Evolutionary conservation across 805 yeast species (phyloP).

Genomic region (Starmerella sirachaensis): DNA sequence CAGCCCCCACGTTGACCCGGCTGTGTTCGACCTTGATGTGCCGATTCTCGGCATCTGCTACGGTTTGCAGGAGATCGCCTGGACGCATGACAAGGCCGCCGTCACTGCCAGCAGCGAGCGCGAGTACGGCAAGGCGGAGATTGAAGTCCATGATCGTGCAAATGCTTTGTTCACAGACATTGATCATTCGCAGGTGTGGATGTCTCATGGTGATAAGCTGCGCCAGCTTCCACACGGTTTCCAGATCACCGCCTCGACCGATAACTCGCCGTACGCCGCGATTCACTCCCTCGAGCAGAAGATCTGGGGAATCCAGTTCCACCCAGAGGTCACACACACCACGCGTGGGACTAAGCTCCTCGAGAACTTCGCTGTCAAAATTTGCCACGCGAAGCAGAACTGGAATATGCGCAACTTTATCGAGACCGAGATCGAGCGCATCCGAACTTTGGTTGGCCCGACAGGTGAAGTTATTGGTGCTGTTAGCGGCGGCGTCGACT

Average conservation of each 20-base stretch:
- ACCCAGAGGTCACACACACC: conserved; percentile 97
- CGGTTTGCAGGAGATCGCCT: conserved; percentile 98
- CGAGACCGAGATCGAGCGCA: conserved; percentile 85
- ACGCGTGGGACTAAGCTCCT: conserved; percentile 76
- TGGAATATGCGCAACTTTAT: conserved; percentile 99
- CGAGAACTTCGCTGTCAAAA: conserved; percentile 83
- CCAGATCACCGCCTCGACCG: conserved; percentile 79
- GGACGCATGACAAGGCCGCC: conserved; percentile 71
- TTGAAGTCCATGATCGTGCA: conserved; percentile 54
- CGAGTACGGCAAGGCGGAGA: conserved; percentile 93
- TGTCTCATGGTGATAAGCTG: conserved; percentile 98
- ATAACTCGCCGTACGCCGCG: conserved; percentile 93
- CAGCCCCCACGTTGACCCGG: conserved; percentile 96
- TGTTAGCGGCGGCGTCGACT: conserved; percentile 98
- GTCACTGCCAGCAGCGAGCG: conserved; percentile 95
- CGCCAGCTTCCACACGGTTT: conserved; percentile 80
- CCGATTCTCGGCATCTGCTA: conserved; percentile 97
- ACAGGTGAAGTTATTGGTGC: conserved; percentile 99
- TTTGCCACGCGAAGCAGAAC: conserved; percentile 76
- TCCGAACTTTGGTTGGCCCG: conserved; percentile 85
- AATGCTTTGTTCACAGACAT: conserved; percentile 76
- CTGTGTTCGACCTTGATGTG: conserved; percentile 75
- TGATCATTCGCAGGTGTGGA: conserved; percentile 95
- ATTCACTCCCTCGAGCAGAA: conserved; percentile 60
- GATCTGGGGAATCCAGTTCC: conserved; percentile 95